Evolutionary conservation across 441 rosid genomes (phyloP), one percentile per base, ranked within the genome.

Genomic region (Monsonia emarginata): DNA sequence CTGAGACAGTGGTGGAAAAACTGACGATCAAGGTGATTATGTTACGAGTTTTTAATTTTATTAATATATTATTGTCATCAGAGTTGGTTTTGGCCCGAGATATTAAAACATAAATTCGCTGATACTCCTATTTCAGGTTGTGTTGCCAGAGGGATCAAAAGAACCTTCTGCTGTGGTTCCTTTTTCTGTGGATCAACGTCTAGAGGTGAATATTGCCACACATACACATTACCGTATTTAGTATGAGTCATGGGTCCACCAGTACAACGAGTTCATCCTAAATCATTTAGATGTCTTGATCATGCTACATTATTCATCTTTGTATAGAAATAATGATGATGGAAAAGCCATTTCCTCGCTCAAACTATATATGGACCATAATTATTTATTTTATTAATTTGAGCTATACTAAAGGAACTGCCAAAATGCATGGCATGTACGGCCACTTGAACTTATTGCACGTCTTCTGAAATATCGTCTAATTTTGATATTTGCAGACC

Each of bases 61-160:
- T 61, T 67, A 63, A 59, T 66, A 25, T 50, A 50, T 21, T 50
- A 10, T 50, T 21, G 10, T 9, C 58, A 50, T 50, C 58, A 21
- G 6, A 50, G 26, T 22, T 60, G 69, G 31, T 64, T 38, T 59
- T 58, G 46, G 65, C 34, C 27, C 31, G n/a, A 10, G 67, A 64
- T 56, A 22, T 16, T 32, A 19, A 56, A 64, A 69, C 21, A 46
- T 66, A 50, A 64, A 57, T 32, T 40, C 67, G 38, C 62, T 69
- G 59, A 76, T 65, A 16, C 59, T 42, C 40, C 22, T n/a, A 40
- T 79, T 77, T 72, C 86, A 89, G 97, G 89, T 91, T 58, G 97
- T 87, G 71, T 81, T 95, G 79, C 97, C 98, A 26, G 97, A 95
- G 79, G 99, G 97, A 80, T 87, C 98, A 57, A 81, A 84, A 75